These are phyloP conservation scores for Penicillium mononematosum DNA, from an alignment of 495 filamentous ascomycete species.

Conservation along the genomic window DNA sequence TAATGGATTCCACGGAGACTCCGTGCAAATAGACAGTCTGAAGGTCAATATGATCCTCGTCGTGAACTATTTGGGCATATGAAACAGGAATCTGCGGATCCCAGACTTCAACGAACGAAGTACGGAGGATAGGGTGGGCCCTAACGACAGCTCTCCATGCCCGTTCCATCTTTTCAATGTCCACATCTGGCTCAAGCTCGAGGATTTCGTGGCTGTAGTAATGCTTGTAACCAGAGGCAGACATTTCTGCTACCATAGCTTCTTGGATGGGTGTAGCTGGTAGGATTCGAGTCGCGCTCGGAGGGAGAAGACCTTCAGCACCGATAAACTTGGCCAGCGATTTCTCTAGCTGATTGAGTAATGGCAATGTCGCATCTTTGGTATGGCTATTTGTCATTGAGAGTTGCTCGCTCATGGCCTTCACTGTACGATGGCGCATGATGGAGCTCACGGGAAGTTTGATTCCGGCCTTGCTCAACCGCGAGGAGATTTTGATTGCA, in stretches of 20 bases:
- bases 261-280: slow-evolving; percentile 80
- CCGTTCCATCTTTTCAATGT: slow-evolving; percentile 51
- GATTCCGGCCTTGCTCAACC: slow-evolving; percentile 57
- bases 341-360: slow-evolving; percentile 33
- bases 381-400: slow-evolving; percentile 5
- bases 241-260: slow-evolving; percentile 77
- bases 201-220: slow-evolving; percentile 84
- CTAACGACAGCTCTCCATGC: slow-evolving; percentile 61
- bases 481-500: slow-evolving; percentile 72
- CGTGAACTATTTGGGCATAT: slow-evolving; percentile 65
- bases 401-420: slow-evolving; percentile 43
- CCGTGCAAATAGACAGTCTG: slow-evolving; percentile 22
- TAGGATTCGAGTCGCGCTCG: slow-evolving; percentile 51
- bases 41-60: slow-evolving; percentile 22
- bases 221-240: slow-evolving; percentile 60
- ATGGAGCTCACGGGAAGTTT: slow-evolving; percentile 63
- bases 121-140: slow-evolving; percentile 65
- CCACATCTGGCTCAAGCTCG: slow-evolving; percentile 49
- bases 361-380: slow-evolving; percentile 10
- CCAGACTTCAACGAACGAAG: slow-evolving; percentile 62
- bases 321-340: slow-evolving; percentile 35
- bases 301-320: slow-evolving; percentile 24
- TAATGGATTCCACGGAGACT: slow-evolving; percentile 20
- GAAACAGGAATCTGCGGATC: slow-evolving; percentile 50
- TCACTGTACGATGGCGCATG: slow-evolving; percentile 66